A percentile compares a stretch with the other conserved stretches of the same genome.
These are phyloP conservation scores for Coemansia sp. DNA, from an alignment of 192 early-diverging fungal genomes.

Conservation along the genomic window DNA sequence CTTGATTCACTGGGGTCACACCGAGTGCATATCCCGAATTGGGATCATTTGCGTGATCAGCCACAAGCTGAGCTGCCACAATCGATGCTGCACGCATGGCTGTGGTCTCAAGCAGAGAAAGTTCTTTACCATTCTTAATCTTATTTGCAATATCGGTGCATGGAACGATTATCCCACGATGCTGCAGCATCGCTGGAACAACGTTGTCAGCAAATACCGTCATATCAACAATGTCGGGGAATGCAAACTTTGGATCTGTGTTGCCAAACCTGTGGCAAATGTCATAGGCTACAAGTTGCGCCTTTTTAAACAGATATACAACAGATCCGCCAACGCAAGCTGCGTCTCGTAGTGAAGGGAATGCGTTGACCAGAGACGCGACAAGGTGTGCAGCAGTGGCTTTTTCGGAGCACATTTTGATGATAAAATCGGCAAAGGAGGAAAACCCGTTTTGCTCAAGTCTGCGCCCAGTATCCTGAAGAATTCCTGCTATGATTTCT, in stretches of 20 bases:
- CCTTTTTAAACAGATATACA: slow-evolving; percentile 79
- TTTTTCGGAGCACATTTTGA: slow-evolving; percentile 61
- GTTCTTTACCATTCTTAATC: slow-evolving; percentile 50
- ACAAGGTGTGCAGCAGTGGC: slow-evolving; percentile 62
- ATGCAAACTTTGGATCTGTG: slow-evolving; percentile 62
- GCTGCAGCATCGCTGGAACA: slow-evolving; percentile 66
- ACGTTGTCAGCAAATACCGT: slow-evolving; percentile 80
- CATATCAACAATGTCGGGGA: slow-evolving; percentile 64
- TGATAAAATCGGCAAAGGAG: slow-evolving; percentile 71
- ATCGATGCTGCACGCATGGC: slow-evolving; percentile 74
- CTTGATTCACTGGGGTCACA: slow-evolving; percentile 45
- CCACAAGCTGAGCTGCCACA: slow-evolving; percentile 64
- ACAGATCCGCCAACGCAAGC: slow-evolving; percentile 52
- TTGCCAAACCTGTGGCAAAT: slow-evolving; percentile 64
- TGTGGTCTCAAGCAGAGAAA: slow-evolving; percentile 57
- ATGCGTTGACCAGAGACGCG: slow-evolving; percentile 60
- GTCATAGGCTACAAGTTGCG: slow-evolving; percentile 70
- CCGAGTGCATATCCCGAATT: slow-evolving; percentile 29
- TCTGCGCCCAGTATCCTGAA: slow-evolving; percentile 72
- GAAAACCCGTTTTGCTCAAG: slow-evolving; percentile 65
- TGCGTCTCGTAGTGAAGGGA: slow-evolving; percentile 73
- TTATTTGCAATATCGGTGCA: slow-evolving; percentile 54
- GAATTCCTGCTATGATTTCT: slow-evolving; percentile 61
- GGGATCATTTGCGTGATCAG: slow-evolving; percentile 38
- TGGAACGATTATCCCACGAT: slow-evolving; percentile 59